A percentile compares a stretch with the other conserved stretches of the same genome.
Conservation (phyloP, 164 flowering plant species). For the Stephania cephalantha region DNA sequence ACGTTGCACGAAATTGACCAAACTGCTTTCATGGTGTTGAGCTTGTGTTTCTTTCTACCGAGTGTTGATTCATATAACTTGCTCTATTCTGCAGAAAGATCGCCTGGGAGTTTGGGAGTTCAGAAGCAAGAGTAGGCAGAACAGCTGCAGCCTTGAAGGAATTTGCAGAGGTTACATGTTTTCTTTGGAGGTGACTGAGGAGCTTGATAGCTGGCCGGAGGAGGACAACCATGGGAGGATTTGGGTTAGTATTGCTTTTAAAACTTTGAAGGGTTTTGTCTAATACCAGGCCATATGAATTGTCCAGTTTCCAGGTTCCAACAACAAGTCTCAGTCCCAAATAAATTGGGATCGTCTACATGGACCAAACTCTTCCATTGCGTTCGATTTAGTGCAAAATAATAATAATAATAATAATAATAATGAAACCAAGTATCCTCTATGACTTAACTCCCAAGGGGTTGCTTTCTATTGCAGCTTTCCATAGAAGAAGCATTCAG, state of each 20-base stretch:
- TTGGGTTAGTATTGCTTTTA: constrained; percentile 44
- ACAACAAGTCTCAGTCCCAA: neutral
- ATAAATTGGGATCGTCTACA: too few species aligned
- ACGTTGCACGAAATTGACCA: neutral
- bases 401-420: too few species aligned
- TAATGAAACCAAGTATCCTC: neutral
- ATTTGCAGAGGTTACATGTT: constrained; percentile 66
- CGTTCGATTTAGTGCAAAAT: too few species aligned
- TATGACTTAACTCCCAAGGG: neutral
- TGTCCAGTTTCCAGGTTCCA: neutral
- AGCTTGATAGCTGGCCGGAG: constrained; percentile 71
- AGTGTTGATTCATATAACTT: neutral
- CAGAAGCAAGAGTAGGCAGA: constrained; percentile 51
- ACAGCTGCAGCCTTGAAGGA: constrained; percentile 44
- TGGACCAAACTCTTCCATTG: too few species aligned
- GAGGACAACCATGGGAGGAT: constrained; percentile 38
- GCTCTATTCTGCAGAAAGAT: constrained; percentile 28
- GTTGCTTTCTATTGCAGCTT: constrained; percentile 26
- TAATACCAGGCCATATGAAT: neutral
- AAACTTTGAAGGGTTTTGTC: neutral
- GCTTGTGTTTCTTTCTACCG: neutral
- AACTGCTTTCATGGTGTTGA: neutral
- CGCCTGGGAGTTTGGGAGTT: constrained; percentile 62
- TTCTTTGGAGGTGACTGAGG: constrained; percentile 63
- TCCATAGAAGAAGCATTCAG: constrained; percentile 40